Conservation (phyloP, 768 basidiomycete species). For the Ramaria sp. region DNA sequence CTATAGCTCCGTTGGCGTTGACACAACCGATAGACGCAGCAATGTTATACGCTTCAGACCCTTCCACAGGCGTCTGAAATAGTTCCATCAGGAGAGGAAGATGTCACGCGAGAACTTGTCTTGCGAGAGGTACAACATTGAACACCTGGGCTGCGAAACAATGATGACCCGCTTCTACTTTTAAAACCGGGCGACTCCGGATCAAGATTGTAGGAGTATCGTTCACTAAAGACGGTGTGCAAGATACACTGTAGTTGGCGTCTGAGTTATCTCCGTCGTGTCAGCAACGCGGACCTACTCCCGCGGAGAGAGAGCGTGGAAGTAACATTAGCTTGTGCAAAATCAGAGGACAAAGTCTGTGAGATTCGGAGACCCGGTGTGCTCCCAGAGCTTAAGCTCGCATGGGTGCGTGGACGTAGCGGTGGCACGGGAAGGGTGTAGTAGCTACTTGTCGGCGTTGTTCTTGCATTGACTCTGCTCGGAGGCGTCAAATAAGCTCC, state of each 20-base stretch:
- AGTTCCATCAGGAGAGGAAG: constrained; percentile 27
- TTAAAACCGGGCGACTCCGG: neutral
- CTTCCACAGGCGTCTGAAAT: constrained; percentile 23
- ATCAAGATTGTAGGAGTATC: neutral
- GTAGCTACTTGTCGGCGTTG: constrained; percentile 6
- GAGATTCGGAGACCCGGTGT: neutral
- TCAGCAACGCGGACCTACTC: constrained; percentile 41
- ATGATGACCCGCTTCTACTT: neutral
- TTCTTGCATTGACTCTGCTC: constrained; percentile 9
- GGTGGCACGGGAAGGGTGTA: constrained; percentile 2
- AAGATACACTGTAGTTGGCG: constrained; percentile 1
- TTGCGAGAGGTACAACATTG: constrained; percentile 37
- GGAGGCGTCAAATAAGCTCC: constrained; percentile 35
- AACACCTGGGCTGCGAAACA: constrained; percentile 30
- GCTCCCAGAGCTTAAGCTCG: neutral
- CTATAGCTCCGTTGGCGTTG: constrained; percentile 5
- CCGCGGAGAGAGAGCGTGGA: constrained; percentile 43
- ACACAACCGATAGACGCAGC: neutral
- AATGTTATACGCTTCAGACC: constrained; percentile 19
- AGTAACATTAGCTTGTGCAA: constrained; percentile 33
- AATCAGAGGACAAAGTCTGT: constrained; percentile 3
- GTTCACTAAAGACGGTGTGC: neutral
- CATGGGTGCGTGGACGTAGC: neutral
- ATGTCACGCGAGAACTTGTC: constrained; percentile 24
- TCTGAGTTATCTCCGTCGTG: constrained; percentile 24